Conservation (phyloP, 176 grass and related monocot species). For the Aegilops umbellulata region DNA sequence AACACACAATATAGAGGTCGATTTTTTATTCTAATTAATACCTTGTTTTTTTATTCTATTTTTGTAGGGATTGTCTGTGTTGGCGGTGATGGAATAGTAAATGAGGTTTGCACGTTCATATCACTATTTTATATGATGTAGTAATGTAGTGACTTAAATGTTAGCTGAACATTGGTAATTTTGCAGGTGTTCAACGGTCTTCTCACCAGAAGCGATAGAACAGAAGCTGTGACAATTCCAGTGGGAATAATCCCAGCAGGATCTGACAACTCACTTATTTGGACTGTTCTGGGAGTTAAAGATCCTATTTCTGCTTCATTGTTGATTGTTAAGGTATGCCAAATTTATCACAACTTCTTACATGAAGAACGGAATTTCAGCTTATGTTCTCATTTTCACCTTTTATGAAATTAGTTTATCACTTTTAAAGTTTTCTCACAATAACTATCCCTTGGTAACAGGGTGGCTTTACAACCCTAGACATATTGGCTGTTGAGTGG, state of each 20-base stretch:
- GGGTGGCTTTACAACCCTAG: constrained; percentile 78
- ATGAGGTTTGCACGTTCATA: constrained; percentile 68
- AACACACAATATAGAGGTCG: background rate
- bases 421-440: constrained; percentile 25
- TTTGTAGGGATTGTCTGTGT: constrained; percentile 93
- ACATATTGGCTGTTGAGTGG: constrained; percentile 86
- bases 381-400: background rate
- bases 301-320: constrained; percentile 97
- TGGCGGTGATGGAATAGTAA: constrained; percentile 97
- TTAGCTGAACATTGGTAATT: constrained; percentile 28
- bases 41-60: constrained; percentile 29
- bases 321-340: constrained; percentile 81
- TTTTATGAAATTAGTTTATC: background rate
- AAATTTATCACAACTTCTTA: constrained; percentile 1
- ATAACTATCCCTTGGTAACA: constrained; percentile 36
- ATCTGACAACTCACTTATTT: constrained; percentile 97
- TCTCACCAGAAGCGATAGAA: constrained; percentile 80
- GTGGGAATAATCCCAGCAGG: constrained; percentile 99
- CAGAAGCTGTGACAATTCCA: constrained; percentile 89
- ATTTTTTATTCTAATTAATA: background rate
- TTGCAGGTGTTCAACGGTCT: constrained; percentile 92
- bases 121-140: background rate
- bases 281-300: constrained; percentile 93
- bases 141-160: constrained; percentile 11
- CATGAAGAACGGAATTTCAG: background rate